Evolutionary conservation across 2,329 filamentous ascomycete genomes (phyloP).

Genomic region (Elsinoe australis): DNA sequence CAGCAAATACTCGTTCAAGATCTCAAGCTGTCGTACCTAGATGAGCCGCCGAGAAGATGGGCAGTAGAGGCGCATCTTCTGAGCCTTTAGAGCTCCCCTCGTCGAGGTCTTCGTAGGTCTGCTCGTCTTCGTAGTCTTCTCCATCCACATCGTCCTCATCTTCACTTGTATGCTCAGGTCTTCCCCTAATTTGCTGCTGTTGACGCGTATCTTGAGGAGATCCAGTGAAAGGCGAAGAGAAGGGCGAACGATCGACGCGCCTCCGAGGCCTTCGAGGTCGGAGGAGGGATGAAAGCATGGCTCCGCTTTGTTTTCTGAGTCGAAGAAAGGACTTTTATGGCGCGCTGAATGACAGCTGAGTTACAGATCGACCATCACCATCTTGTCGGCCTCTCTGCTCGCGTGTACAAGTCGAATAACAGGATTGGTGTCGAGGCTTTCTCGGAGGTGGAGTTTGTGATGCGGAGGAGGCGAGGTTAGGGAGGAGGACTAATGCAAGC

Average conservation of each 20-base stretch:
- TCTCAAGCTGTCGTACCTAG: conserved; percentile 50
- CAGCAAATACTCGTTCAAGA: not conserved
- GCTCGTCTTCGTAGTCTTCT: conserved; percentile 34
- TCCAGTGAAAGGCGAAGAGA: conserved; percentile 19
- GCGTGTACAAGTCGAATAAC: not conserved
- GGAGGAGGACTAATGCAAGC: conserved; percentile 10
- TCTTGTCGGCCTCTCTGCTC: not conserved
- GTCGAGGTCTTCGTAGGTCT: conserved; percentile 35
- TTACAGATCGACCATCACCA: not conserved
- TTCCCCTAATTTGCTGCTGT: conserved; percentile 24
- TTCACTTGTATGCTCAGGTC: conserved; percentile 5
- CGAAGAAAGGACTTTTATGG: not conserved
- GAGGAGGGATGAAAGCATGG: conserved; percentile 34
- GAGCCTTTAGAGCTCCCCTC: conserved; percentile 39
- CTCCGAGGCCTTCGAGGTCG: conserved; percentile 29
- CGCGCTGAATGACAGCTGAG: not conserved
- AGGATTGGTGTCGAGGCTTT: not conserved
- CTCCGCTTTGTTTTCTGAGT: not conserved
- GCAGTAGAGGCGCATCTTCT: conserved; percentile 52
- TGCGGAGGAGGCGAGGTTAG: conserved; percentile 11
- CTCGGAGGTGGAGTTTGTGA: not conserved
- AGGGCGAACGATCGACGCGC: conserved; percentile 23
- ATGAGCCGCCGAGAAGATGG: conserved; percentile 72
- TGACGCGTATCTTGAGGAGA: conserved; percentile 26
- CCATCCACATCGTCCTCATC: conserved; percentile 26